Conservation (phyloP, 495 filamentous ascomycete genomes). For the Mytilinidion resinicola region DNA sequence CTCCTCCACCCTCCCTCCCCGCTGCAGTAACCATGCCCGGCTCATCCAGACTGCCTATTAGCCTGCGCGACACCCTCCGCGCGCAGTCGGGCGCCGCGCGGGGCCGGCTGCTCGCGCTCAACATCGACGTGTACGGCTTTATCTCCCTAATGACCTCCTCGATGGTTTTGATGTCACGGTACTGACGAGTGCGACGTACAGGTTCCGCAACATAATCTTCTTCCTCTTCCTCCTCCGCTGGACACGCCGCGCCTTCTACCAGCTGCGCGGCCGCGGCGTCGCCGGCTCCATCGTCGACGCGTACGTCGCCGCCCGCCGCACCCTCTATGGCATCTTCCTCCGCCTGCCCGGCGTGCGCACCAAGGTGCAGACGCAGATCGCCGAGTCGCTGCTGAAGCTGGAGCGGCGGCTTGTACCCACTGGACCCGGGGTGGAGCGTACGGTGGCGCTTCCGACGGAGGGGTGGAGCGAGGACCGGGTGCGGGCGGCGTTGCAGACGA, state of each 20-base stretch:
- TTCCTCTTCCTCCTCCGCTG: constrained; percentile 83
- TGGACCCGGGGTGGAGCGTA: constrained; percentile 65
- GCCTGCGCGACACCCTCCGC: constrained; percentile 57
- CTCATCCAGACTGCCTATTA: constrained; percentile 60
- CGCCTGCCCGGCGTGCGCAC: constrained; percentile 74
- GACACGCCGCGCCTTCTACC: constrained; percentile 70
- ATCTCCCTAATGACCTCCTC: not conserved
- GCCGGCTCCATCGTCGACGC: constrained; percentile 69
- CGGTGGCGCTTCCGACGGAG: constrained; percentile 73
- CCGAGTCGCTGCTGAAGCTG: constrained; percentile 65
- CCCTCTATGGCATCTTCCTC: constrained; percentile 79
- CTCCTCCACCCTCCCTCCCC: too few relatives aligned
- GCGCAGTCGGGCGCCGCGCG: constrained; percentile 45
- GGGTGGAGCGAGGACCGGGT: constrained; percentile 78
- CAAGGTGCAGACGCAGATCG: constrained; percentile 74
- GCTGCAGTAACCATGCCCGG: constrained; percentile 35
- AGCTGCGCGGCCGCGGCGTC: constrained; percentile 82
- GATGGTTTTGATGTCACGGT: not conserved
- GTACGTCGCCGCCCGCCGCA: constrained; percentile 62
- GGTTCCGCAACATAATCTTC: constrained; percentile 83
- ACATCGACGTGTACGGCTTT: constrained; percentile 70
- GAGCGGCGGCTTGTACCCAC: constrained; percentile 72
- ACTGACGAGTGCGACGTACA: constrained; percentile 33
- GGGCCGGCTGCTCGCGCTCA: constrained; percentile 49
- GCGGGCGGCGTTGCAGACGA: constrained; percentile 67